Base-by-base conservation (phyloP, 2,329 filamentous ascomycete genomes). In the Rasamsonia emersonii region DNA sequence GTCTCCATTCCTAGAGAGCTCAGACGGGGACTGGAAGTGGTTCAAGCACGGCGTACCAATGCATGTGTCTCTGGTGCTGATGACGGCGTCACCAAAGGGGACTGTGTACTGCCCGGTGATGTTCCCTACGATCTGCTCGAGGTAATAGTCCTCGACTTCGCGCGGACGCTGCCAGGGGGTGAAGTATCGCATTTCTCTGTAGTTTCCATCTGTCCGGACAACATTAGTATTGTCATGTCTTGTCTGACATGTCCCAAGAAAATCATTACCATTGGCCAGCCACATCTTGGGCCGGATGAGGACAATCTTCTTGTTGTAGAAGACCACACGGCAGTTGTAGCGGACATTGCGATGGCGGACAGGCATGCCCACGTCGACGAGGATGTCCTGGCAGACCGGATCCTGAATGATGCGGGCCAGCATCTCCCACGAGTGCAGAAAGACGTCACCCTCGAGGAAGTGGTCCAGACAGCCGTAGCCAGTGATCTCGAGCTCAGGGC, bases 391-490 rank as follows among this genome's bases (percentile, higher is more conserved):
- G 43, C 69, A 75, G 3, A 64, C 64, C 33, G 67, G 50, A 55
- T 82, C 67, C 2, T 57, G 51, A 8, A 84, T 58, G 33, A 85
- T 78, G 24, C 64, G 56, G 3, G 61, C 61, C 1, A 80, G 63
- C 52, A 71, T 67, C 46, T 83, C 75, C 68, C 73, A 75, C 6
- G 66, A 69, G 50, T 77, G 70, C 4, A 70, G 50, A 46, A 69
- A 32, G 8, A 36, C 9, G 27, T 36, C 77, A 10, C 13, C 10
- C 51, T 74, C 71, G 10, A 70, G 56, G 36, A 71, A 76, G 49
- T 81, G 77, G 49, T 83, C 79, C 8, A 79, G 67, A 46, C 76
- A 73, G 35, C 67, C 73, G 64, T 80, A 80, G 13, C 73, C 74
- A 15, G 30, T 37, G 11, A 51, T 44, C 33, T 51, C 47, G 14